Base-by-base conservation (phyloP, 257 asterid genomes). In the Capsicum rhomboideum region DNA sequence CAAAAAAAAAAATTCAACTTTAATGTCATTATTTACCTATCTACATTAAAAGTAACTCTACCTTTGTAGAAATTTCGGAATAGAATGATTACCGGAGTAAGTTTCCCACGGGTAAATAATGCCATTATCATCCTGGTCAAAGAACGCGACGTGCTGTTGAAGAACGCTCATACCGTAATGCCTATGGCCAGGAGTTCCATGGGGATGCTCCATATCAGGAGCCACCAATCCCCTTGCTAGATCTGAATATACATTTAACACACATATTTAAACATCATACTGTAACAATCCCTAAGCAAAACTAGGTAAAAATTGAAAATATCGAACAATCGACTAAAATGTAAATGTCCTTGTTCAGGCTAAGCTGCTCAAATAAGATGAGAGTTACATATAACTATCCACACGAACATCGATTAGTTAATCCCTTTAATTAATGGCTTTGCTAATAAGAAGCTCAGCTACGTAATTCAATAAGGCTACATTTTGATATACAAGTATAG, bases 141-240 rank as follows among this genome's bases (percentile, higher is more conserved):
- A 93, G 90, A 94, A 94, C 67, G 98, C 93, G 17, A 91, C 90
- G 78, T 95, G 98, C 84, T 95, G 99, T 88, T 95, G 99, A 85
- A 95, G 87, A 16, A 93, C 97, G 83, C 97, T 95, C 85, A 94
- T 8, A 72, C 90, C 89, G 6, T 91, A 18, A 68, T 92, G 95
- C 40, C 28, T 79, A 31, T 88, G 95, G 0, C 98, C 98, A 0
- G 92, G 93, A 10, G 99, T 95, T 63, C 99, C 99, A 55, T 87
- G 85, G 0, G 99, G 99, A 66, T 95, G 98, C 18, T 92, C 97
- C 90, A 84, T 87, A 82, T 94, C 99, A 0, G 94, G 91, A 10
- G 98, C 97, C 56, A 86, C 90, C 87, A 94, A 79, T 55, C 88
- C 91, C 69, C 91, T 84, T 3, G 94, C 95, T 97, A 94, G 52